These are phyloP conservation scores for Neostapfia colusana DNA, from an alignment of 176 grass and related monocot genomes.

Conservation along the genomic window DNA sequence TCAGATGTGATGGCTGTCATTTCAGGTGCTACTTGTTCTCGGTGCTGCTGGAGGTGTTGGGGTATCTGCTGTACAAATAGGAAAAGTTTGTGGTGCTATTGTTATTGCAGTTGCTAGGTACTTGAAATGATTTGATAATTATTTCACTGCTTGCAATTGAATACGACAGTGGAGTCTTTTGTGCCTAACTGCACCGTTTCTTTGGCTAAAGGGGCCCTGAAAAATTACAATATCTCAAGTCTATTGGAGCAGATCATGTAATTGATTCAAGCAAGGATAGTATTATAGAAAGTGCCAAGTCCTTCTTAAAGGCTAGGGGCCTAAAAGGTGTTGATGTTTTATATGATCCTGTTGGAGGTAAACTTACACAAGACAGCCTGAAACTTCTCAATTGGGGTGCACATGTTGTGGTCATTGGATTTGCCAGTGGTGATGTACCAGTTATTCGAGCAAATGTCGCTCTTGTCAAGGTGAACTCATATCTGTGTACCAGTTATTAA, in stretches of 20 bases:
- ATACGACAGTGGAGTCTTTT: conserved; percentile 6
- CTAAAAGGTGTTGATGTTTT: conserved; percentile 90
- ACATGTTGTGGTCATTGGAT: conserved; percentile 92
- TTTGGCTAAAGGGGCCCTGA: conserved; percentile 59
- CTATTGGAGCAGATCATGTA: conserved; percentile 81
- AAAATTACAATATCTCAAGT: conserved; percentile 77
- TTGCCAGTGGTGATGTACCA: conserved; percentile 93
- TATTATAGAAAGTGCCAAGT: conserved; percentile 75
- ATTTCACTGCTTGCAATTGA: not conserved
- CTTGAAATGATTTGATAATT: conserved; percentile 16
- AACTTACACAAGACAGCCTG: conserved; percentile 86
- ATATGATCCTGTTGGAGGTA: conserved; percentile 94
- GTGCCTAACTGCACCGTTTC: conserved; percentile 7
- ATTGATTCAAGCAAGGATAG: conserved; percentile 80
- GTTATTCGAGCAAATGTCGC: conserved; percentile 80
- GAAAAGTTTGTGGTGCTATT: conserved; percentile 91
- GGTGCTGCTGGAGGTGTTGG: conserved; percentile 96
- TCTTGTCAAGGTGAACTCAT: conserved; percentile 75
- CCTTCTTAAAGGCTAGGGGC: conserved; percentile 75
- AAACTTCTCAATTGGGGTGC: conserved; percentile 97
- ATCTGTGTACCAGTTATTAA: not conserved
- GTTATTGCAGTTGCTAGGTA: conserved; percentile 94
- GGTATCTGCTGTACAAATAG: conserved; percentile 88
- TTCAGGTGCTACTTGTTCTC: conserved; percentile 94
- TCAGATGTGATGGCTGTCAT: conserved; percentile 25